Evolutionary conservation across 2,329 filamentous ascomycete species (phyloP).

Genomic region (Pseudopithomyces maydicus): DNA sequence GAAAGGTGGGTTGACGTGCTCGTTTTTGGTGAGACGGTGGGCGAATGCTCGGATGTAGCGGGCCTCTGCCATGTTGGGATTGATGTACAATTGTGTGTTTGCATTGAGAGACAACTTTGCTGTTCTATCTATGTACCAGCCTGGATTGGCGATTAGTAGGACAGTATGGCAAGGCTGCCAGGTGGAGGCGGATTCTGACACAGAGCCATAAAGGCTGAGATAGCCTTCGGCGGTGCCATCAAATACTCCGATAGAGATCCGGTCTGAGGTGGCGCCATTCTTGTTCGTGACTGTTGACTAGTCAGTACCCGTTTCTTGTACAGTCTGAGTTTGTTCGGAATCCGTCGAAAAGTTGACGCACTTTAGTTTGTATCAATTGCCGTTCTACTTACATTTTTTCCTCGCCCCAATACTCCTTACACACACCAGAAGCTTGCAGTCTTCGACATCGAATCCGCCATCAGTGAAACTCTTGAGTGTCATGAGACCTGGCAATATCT

Average conservation of each 20-base stretch:
- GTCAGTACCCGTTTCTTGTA: background rate
- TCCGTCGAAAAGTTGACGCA: background rate
- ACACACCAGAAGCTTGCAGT: conserved; percentile 60
- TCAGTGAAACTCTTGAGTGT: conserved; percentile 61
- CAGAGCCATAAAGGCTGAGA: conserved; percentile 62
- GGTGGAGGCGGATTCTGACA: conserved; percentile 49
- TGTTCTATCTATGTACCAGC: conserved; percentile 44
- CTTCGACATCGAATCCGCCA: conserved; percentile 59
- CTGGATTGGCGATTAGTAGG: conserved; percentile 56
- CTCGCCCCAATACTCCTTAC: conserved; percentile 62
- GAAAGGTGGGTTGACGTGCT: conserved; percentile 58
- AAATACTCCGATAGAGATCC: conserved; percentile 59
- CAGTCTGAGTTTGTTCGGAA: background rate
- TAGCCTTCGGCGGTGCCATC: conserved; percentile 62
- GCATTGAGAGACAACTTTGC: conserved; percentile 44
- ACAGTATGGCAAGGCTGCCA: conserved; percentile 58
- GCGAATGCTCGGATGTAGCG: conserved; percentile 59
- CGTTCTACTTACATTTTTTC: conserved; percentile 49
- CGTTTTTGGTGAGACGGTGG: conserved; percentile 53
- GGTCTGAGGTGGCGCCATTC: conserved; percentile 50
- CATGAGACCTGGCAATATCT: conserved; percentile 57
- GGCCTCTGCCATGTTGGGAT: conserved; percentile 60
- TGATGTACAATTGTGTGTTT: conserved; percentile 59
- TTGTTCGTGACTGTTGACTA: conserved; percentile 52
- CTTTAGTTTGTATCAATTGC: background rate